Base-by-base conservation (phyloP, 345 rosid genomes). In the Syzygium oleosum region DNA sequence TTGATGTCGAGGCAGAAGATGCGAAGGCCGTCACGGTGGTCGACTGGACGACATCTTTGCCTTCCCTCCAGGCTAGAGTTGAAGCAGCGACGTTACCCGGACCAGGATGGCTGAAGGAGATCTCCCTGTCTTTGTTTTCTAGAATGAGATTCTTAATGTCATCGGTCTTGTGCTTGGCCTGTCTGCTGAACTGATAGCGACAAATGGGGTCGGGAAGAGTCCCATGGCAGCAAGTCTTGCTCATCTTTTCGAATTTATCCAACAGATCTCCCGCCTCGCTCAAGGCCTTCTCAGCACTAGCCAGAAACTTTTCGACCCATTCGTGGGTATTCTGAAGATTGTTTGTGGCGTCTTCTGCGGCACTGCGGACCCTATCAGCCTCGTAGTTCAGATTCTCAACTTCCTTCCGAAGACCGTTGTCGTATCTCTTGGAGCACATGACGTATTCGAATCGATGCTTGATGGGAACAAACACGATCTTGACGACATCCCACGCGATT, bases 311-410 rank as follows among this genome's bases (percentile, higher is more conserved):
- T 1, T 15, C 7, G 31, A 59, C 16, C 31, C 16, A 27, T 2
- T 0, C 34, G 16, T 27, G 31, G 31, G 27, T 12, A 3, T 0
- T 27, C 0, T 0, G 68, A 0, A 1, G 7, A 59, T 59, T 13
- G 4, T 59, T 5, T 59, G 0, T 1, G 4, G 73, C 73, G 17
- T 0, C 19, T 29, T 3, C 21, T 0, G 9, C 38, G 9, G 9
- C 34, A 63, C 0, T 0, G 77, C 2, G 77, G 2, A 63, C 0
- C 38, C 19, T 63, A 0, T 29, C 0, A 63, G 9, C 10, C 10
- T 63, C 38, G 19, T 13, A 13, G 4, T n/a, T 0, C 77, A 29
- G 77, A 3, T 63, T 14, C 38, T 4, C 2, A 31, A 63, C 21
- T 63, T 63, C 19, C 10, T 0, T 0, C 77, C 0, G 10, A 63